These are phyloP conservation scores for Tetracladium setigerum DNA, from an alignment of 495 filamentous ascomycete genomes.

Conservation along the genomic window DNA sequence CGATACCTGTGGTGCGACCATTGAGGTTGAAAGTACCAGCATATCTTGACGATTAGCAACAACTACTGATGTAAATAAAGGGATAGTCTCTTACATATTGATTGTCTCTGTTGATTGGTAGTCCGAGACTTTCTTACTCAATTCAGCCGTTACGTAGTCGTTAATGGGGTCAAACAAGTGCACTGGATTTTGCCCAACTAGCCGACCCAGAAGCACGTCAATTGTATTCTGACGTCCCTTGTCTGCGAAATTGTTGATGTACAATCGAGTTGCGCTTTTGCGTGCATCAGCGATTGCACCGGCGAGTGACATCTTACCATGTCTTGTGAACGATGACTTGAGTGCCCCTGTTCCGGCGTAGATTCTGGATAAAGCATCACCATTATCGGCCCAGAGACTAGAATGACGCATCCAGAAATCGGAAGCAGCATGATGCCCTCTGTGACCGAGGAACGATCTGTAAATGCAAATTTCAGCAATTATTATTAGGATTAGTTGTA, in stretches of 20 bases:
- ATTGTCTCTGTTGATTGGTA: conserved; percentile 43
- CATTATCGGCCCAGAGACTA: conserved; percentile 96
- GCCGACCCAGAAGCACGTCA: conserved; percentile 76
- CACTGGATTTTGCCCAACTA: conserved; percentile 78
- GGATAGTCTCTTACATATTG: conserved; percentile 25
- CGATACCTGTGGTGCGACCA: conserved; percentile 66
- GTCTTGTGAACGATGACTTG: conserved; percentile 91
- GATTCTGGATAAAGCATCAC: conserved; percentile 87
- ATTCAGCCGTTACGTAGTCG: conserved; percentile 72
- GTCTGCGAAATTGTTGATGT: conserved; percentile 96
- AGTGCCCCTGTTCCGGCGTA: conserved; percentile 95
- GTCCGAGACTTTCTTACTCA: conserved; percentile 51
- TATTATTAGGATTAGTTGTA: no score
- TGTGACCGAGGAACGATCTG: conserved; percentile 24
- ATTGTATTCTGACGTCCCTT: conserved; percentile 91
- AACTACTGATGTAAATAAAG: conserved; percentile 26
- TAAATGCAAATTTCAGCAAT: no score
- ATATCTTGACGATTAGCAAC: conserved; percentile 52
- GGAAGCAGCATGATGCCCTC: conserved; percentile 52
- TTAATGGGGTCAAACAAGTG: conserved; percentile 90
- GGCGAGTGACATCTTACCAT: conserved; percentile 92
- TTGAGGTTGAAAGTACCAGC: conserved; percentile 95
- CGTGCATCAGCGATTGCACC: conserved; percentile 91
- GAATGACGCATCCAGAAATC: conserved; percentile 91
- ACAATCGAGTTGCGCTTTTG: conserved; percentile 87